Base-by-base conservation (phyloP, 148 eudicot genomes). In the Cornus kousa region DNA sequence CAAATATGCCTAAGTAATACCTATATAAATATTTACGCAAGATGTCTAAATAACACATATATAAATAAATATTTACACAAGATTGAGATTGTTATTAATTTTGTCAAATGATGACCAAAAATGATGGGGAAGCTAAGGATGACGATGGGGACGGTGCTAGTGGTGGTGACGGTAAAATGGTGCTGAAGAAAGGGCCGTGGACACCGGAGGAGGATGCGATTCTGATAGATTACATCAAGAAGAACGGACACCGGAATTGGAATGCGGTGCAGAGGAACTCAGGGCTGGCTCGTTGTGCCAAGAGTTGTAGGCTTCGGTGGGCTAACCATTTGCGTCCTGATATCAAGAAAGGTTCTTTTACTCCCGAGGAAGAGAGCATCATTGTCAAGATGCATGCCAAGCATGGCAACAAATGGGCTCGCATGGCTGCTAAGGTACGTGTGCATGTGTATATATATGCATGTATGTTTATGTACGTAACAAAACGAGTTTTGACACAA, bases 231-330 rank as follows among this genome's bases (percentile, higher is more conserved):
- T 82, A 79, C 7, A 84, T 87, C 76, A 78, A 66, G 72, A 75
- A 57, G 43, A 13, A 77, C 1, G 89, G 89, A 5, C 72, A 75
- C 19, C 69, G 80, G 33, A 78, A 80, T 31, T 87, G 90, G 90
- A 83, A 80, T 2, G 14, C 67, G 14, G 81, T 87, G 24, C 84
- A 87, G 76, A 80, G 55, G 59, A 71, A 67, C 39, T 68, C 86
- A 9, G 88, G 88, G 35, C 68, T 87, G 14, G 74, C 48, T 23
- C 75, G 90, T 57, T 79, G 86, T 31, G 86, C 86, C 4, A 87
- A 87, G 80, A 87, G 87, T 71, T 85, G 87, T 67, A 82, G 90
- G 68, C 84, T 87, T 5, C 43, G 90, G 24, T 87, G 90, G 90
- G 76, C 77, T 0, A 87, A 85, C 40, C 85, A 85, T 60, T 71